Base-by-base conservation (phyloP, 139 green algal species). In the Coccomyxa sp. region DNA sequence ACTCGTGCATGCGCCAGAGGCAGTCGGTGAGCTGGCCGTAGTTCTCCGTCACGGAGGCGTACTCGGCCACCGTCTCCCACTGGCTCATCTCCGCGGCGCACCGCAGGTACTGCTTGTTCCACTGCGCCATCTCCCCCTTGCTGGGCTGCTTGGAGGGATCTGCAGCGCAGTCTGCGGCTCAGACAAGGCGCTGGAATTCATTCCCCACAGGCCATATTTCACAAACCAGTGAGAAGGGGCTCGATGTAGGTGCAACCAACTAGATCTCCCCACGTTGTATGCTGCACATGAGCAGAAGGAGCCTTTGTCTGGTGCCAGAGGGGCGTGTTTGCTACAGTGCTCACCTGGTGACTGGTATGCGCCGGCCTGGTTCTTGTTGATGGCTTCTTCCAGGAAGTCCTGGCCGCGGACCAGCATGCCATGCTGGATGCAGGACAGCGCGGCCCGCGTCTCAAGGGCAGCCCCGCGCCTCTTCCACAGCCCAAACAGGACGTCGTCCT, bases 61-160 rank as follows among this genome's bases (percentile, higher is more conserved):
- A 98, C 79, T 98, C 93, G 0, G 83, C 70, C 33, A 99, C 76
- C 0, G 88, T 78, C 38, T 98, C 94, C 96, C 96, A 99, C 82
- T 98, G 95, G 81, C 92, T 95, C 44, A 99, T 91, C 82, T 96
- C 80, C 79, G 86, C 83, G 39, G 86, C 88, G 80, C 87, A 95
- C 5, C 76, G 34, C 40, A 98, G 75, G 91, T 97, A 99, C 81
- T 97, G 87, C 74, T 93, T 82, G 68, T 94, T 87, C 93, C 93
- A 97, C 34, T 96, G 76, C n/a, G 80, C 84, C 84, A 94, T 82
- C 82, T 97, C 93, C 0, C 82, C 86, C 75, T 94, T 93, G 27
- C 71, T 83, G 22, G 77, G 31, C 74, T 24, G 5, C 24, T 8
- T 44, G 27, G 8, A 12, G 39, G 41, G 14, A 33, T 34, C 34